Evolutionary conservation across 2,329 filamentous ascomycete species (phyloP).

Genomic region (Aspergillus cejpii): DNA sequence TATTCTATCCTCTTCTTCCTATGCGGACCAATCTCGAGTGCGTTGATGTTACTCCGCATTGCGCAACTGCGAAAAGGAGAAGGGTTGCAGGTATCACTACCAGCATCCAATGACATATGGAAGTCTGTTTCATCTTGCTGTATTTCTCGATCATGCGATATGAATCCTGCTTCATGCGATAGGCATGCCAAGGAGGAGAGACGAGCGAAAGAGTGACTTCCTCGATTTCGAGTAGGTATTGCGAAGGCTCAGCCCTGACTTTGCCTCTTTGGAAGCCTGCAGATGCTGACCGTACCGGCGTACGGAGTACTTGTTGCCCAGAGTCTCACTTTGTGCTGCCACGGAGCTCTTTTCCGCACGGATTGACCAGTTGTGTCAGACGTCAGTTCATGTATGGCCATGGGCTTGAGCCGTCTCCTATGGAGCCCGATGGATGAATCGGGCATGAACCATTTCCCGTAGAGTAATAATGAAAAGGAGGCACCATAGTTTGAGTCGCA

Average conservation of each 20-base stretch:
- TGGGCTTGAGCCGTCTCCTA: constrained; percentile 35
- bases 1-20: background rate
- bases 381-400: constrained; percentile 39
- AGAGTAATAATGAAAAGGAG: constrained; percentile 6
- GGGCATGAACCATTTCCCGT: constrained; percentile 32
- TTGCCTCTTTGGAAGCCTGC: background rate
- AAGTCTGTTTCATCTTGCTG: constrained; percentile 26
- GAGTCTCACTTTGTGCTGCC: constrained; percentile 33
- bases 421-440: constrained; percentile 36
- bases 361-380: constrained; percentile 34
- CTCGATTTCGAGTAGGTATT: background rate
- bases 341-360: constrained; percentile 35
- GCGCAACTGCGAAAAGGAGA: constrained; percentile 36
- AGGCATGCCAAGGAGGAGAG: background rate
- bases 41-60: constrained; percentile 34
- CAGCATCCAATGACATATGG: constrained; percentile 37
- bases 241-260: background rate
- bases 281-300: constrained; percentile 6
- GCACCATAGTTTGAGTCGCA: background rate
- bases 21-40: constrained; percentile 22
- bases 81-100: constrained; percentile 36
- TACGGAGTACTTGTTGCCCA: too few relatives aligned
- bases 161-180: background rate
- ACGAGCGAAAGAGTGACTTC: background rate
- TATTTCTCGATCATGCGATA: background rate